Percentiles rank a stretch among this genome's conserved stretches.
Conservation (phyloP, 1,284 basidiomycete species). For the Heterobasidion occidentale region DNA sequence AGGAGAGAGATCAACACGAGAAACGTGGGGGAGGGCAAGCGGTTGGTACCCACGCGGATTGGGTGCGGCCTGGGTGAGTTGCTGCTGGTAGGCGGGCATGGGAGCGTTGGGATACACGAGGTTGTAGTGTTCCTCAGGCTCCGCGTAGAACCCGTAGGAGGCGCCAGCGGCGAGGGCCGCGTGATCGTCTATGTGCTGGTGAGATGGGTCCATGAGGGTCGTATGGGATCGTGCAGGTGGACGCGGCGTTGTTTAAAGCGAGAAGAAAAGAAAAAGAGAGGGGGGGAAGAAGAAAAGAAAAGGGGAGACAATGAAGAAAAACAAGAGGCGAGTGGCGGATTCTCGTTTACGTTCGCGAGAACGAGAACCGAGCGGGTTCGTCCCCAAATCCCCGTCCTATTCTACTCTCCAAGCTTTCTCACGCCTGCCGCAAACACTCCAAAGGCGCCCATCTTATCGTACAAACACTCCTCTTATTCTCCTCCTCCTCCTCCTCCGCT, state of each 20-base stretch:
- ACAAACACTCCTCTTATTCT: background rate
- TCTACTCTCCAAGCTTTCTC: slow-evolving; percentile 4
- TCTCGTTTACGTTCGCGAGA: slow-evolving; percentile 2
- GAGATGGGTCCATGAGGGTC: slow-evolving; percentile 10
- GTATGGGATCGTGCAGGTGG: background rate
- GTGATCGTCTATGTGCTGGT: slow-evolving; percentile 8
- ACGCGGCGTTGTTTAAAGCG: background rate
- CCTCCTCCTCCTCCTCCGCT: background rate
- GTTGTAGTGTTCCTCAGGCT: slow-evolving; percentile 11
- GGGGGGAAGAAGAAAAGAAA: slow-evolving; percentile 2
- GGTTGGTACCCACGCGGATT: slow-evolving; percentile 17
- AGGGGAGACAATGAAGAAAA: slow-evolving; percentile 3
- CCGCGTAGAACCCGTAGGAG: slow-evolving; percentile 14
- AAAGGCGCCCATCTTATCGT: background rate
- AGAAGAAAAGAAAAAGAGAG: slow-evolving; percentile 1
- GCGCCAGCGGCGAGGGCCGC: slow-evolving; percentile 13
- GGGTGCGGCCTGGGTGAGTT: slow-evolving; percentile 16
- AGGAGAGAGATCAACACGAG: slow-evolving; percentile 11
- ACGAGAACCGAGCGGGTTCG: background rate
- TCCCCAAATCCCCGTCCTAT: background rate
- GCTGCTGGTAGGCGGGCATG: slow-evolving; percentile 11
- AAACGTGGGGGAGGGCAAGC: slow-evolving; percentile 9
- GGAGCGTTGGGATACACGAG: slow-evolving; percentile 11
- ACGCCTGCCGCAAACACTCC: background rate
- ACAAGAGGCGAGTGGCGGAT: background rate